phyloP scores from a whole-genome alignment of 2,329 filamentous ascomycete species.

The Pseudogymnoascus sp. region DNA sequence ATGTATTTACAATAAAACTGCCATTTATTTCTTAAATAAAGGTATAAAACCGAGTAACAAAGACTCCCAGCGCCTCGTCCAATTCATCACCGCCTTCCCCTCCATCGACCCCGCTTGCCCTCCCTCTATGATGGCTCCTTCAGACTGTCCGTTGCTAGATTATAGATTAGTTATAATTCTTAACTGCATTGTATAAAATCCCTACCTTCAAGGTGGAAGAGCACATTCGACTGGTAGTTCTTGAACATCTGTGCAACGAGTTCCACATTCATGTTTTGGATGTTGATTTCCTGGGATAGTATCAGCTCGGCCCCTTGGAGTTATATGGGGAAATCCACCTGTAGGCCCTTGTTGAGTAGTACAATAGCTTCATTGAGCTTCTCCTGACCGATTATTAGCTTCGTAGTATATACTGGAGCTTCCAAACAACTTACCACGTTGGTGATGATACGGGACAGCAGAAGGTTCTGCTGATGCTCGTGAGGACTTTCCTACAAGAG shows the following conservation, averaged over 20 bases:
- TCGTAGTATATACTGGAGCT: not conserved
- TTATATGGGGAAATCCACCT: slow-evolving; percentile 41
- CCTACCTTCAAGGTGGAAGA: slow-evolving; percentile 95
- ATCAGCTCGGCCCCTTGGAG: not conserved
- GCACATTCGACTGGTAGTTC: slow-evolving; percentile 96
- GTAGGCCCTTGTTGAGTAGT: slow-evolving; percentile 85
- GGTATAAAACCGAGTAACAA: slow-evolving; percentile 3
- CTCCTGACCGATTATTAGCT: slow-evolving; percentile 50
- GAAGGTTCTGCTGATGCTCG: slow-evolving; percentile 90
- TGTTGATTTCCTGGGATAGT: slow-evolving; percentile 73
- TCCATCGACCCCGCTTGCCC: not conserved
- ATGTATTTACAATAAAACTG: not conserved
- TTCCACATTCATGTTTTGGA: slow-evolving; percentile 98
- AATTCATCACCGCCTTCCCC: not conserved
- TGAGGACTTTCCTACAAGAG: slow-evolving; percentile 77
- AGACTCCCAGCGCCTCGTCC: slow-evolving; percentile 4
- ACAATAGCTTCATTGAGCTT: slow-evolving; percentile 93
- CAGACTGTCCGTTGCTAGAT: slow-evolving; percentile 69
- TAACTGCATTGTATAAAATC: not conserved
- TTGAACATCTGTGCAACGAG: slow-evolving; percentile 99
- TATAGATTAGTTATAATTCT: slow-evolving; percentile 17
- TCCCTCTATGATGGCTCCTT: slow-evolving; percentile 58
- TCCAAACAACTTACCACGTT: slow-evolving; percentile 67
- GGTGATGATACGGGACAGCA: slow-evolving; percentile 90
- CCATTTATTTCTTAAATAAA: not conserved